Conservation (phyloP, 768 basidiomycete genomes). For the Hysterangium stoloniferum region DNA sequence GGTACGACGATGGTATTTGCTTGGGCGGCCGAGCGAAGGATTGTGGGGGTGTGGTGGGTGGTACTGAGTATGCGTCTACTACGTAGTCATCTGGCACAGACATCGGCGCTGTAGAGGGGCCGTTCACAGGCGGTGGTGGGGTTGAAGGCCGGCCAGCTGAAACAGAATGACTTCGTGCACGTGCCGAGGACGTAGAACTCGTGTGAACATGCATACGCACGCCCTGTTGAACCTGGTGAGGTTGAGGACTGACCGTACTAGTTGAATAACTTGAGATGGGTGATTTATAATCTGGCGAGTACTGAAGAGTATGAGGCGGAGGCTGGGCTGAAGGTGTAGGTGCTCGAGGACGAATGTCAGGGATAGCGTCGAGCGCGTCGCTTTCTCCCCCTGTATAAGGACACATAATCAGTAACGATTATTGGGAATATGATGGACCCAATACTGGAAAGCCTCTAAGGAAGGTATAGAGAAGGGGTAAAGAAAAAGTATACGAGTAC, state of each 20-base stretch:
- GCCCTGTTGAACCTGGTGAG: neutral
- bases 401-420: neutral
- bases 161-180: constrained; percentile 8
- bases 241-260: neutral
- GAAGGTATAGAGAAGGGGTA: neutral
- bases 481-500: neutral
- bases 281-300: neutral
- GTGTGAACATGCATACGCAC: constrained; percentile 1
- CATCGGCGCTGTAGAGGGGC: neutral
- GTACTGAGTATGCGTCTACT: neutral
- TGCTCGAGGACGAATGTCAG: neutral
- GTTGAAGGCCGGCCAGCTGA: neutral
- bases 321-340: neutral
- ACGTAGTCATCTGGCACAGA: constrained; percentile 2
- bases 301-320: neutral
- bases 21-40: constrained; percentile 39
- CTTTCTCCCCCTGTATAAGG: constrained; percentile 2
- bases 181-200: constrained; percentile 2
- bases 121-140: neutral
- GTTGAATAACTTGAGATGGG: neutral
- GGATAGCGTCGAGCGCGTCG: neutral
- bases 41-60: constrained; percentile 16
- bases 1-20: constrained; percentile 49
- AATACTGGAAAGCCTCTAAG: neutral
- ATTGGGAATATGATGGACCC: neutral